Conservation (phyloP, 2,329 filamentous ascomycete genomes). For the Beauveria rudraprayagi region DNA sequence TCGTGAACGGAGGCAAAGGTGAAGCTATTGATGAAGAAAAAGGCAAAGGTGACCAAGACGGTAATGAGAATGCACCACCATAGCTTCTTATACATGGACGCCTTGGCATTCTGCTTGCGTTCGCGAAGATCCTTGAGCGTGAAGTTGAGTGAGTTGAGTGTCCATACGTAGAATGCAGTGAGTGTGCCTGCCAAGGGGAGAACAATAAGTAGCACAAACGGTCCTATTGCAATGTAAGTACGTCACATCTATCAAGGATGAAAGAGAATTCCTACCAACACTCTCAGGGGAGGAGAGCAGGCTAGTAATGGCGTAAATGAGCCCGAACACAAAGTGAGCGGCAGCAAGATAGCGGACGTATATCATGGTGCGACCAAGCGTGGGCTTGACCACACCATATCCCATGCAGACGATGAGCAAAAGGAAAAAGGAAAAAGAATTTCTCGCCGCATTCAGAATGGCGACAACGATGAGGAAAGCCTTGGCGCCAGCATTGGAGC, state of each 20-base stretch:
- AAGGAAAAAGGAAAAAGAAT: constrained; percentile 97
- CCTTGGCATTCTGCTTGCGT: constrained; percentile 88
- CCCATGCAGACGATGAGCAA: constrained; percentile 98
- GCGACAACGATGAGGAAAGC: constrained; percentile 86
- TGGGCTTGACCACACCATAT: constrained; percentile 94
- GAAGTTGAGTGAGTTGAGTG: constrained; percentile 84
- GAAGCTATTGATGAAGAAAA: constrained; percentile 98
- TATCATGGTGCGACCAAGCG: constrained; percentile 86
- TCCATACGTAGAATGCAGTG: constrained; percentile 98
- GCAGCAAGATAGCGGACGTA: constrained; percentile 86
- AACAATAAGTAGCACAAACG: constrained; percentile 85
- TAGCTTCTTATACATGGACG: constrained; percentile 92
- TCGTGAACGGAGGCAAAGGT: constrained; percentile 80
- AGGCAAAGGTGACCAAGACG: constrained; percentile 92
- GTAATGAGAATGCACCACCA: constrained; percentile 96
- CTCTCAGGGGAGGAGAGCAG: constrained; percentile 82
- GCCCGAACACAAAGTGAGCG: constrained; percentile 88
- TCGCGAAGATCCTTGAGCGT: constrained; percentile 96
- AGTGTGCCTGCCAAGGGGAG: constrained; percentile 84
- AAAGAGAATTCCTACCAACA: constrained; percentile 45
- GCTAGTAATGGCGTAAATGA: constrained; percentile 87
- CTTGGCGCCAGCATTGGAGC: constrained; percentile 69
- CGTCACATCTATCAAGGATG: neutral
- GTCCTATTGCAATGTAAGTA: constrained; percentile 44
- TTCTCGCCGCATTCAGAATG: constrained; percentile 83